These are phyloP conservation scores for Russula virescens DNA, from an alignment of 768 basidiomycete species.

Conservation along the genomic window DNA sequence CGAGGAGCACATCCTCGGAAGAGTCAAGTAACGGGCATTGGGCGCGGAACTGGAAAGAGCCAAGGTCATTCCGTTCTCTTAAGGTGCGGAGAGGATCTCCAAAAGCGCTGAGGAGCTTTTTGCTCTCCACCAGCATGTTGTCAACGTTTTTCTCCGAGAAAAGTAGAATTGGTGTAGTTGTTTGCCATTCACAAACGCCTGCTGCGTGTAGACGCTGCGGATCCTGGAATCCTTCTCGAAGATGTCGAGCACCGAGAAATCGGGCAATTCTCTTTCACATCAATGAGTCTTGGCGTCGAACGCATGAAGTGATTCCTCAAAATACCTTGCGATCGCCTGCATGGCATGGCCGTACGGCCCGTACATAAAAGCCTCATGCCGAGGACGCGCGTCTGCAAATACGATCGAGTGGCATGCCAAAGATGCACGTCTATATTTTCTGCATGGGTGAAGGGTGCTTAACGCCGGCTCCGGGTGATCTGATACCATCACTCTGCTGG, in stretches of 20 bases:
- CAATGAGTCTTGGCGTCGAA: conserved; percentile 17
- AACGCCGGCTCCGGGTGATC: conserved; percentile 19
- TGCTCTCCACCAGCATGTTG: not conserved
- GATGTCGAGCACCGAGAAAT: conserved; percentile 11
- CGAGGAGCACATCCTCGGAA: conserved; percentile 22
- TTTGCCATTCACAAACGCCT: conserved; percentile 24
- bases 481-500: conserved; percentile 22
- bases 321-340: conserved; percentile 21
- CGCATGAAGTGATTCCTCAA: conserved; percentile 17
- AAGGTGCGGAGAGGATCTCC: conserved; percentile 16
- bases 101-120: conserved; percentile 11
- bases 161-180: conserved; percentile 5
- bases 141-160: conserved; percentile 12
- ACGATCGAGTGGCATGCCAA: conserved; percentile 23
- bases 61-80: not conserved
- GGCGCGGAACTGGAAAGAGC: not conserved
- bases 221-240: conserved; percentile 26
- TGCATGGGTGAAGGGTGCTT: conserved; percentile 4
- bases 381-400: conserved; percentile 18
- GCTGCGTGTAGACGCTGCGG: conserved; percentile 25
- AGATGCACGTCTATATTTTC: conserved; percentile 22
- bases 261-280: conserved; percentile 2
- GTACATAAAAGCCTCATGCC: conserved; percentile 24
- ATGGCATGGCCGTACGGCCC: conserved; percentile 21
- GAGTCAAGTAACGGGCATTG: conserved; percentile 21